These are phyloP conservation scores for Globisporangium apiculatum DNA, from an alignment of 352 stramenopile species.

Conservation along the genomic window DNA sequence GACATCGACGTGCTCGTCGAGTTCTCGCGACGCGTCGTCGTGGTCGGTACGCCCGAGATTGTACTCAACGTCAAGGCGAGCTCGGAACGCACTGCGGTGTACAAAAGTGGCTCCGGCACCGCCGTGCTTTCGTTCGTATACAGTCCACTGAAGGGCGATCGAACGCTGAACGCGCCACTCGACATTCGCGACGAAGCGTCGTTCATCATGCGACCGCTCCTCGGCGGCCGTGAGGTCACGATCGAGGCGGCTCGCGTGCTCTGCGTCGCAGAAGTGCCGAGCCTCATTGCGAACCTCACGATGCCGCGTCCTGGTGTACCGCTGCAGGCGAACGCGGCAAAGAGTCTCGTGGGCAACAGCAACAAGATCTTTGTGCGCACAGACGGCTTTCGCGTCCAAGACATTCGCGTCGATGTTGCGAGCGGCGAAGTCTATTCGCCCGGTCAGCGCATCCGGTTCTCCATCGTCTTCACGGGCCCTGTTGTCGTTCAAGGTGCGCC, in stretches of 20 bases:
- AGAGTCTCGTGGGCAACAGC: conserved; percentile 54
- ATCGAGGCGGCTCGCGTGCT: conserved; percentile 31
- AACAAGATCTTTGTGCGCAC: conserved; percentile 59
- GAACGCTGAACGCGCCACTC: conserved; percentile 29
- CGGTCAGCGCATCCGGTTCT: conserved; percentile 50
- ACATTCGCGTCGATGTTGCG: conserved; percentile 23
- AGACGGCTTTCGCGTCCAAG: conserved; percentile 37
- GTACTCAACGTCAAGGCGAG: conserved; percentile 38
- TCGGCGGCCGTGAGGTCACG: conserved; percentile 18
- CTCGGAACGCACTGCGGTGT: conserved; percentile 29
- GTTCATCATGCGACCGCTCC: conserved; percentile 36
- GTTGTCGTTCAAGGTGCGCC: conserved; percentile 50
- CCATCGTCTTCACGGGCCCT: conserved; percentile 33
- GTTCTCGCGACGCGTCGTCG: conserved; percentile 50
- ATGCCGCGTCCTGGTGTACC: conserved; percentile 37
- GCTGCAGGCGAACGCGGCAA: conserved; percentile 37
- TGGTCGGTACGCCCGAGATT: conserved; percentile 31
- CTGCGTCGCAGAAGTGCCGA: conserved; percentile 25
- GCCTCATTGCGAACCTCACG: conserved; percentile 28
- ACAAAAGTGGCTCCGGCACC: conserved; percentile 40
- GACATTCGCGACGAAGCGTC: conserved; percentile 33
- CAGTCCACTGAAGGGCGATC: conserved; percentile 29
- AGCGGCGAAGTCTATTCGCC: conserved; percentile 44
- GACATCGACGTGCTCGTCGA: conserved; percentile 38
- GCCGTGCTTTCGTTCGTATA: conserved; percentile 48